Conservation (phyloP, 345 rosid species). For the Euphorbia pulcherrima region DNA sequence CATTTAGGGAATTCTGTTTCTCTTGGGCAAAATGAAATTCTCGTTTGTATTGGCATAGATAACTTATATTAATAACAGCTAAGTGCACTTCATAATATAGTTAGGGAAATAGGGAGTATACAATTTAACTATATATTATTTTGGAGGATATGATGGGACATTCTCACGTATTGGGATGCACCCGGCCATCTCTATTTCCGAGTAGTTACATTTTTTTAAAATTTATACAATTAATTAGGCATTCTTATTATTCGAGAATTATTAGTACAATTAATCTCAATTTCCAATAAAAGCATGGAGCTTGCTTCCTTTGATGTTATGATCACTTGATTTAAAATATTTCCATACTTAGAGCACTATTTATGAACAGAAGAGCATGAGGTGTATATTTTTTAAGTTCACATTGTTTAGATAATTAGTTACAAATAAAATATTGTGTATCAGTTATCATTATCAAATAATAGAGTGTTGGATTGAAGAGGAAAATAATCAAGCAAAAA, state of each 20-base stretch:
- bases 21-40: not conserved
- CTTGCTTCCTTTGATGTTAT: not conserved
- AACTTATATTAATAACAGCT: not conserved
- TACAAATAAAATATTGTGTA: not conserved
- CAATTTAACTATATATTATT: not conserved
- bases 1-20: conserved; percentile 8
- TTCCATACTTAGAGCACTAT: conserved; percentile 21
- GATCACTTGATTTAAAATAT: not conserved
- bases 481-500: too few relatives aligned
- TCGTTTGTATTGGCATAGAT: not conserved
- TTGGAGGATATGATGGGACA: conserved; percentile 21
- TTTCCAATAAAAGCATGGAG: not conserved
- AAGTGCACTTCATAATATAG: not conserved
- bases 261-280: conserved; percentile 1
- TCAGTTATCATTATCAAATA: not conserved
- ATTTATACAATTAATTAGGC: conserved; percentile 4
- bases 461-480: too few relatives aligned
- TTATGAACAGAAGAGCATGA: conserved; percentile 30
- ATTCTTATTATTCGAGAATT: conserved; percentile 19
- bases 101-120: conserved; percentile 5
- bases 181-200: not conserved
- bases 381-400: not conserved
- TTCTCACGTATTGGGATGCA: conserved; percentile 24
- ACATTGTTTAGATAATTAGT: not conserved
- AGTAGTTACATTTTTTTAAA: too few relatives aligned